A percentile compares a stretch with the other conserved stretches of the same genome.
These are phyloP conservation scores for Lenzites betulinus DNA, from an alignment of 768 basidiomycete species.

Conservation along the genomic window DNA sequence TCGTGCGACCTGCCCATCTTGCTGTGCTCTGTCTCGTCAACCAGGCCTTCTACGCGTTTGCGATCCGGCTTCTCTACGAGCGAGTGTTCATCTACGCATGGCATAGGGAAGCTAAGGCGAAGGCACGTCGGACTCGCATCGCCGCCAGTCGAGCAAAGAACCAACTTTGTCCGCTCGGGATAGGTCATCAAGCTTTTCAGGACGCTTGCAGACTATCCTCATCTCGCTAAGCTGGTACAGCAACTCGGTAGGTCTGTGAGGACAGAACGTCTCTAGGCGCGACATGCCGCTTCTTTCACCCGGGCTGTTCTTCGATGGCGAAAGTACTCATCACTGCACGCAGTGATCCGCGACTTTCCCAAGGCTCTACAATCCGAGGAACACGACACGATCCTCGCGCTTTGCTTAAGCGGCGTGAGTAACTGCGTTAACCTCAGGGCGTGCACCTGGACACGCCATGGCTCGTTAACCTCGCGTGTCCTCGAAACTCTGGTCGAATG, in stretches of 20 bases:
- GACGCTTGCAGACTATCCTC: conserved; percentile 55
- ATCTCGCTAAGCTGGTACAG: conserved; percentile 60
- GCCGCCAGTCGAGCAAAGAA: neutral
- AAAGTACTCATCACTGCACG: neutral
- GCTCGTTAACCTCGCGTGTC: conserved; percentile 63
- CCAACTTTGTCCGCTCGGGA: neutral
- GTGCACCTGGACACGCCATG: conserved; percentile 82
- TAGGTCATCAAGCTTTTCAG: conserved; percentile 65
- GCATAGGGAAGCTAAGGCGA: conserved; percentile 65
- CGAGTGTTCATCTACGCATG: conserved; percentile 66
- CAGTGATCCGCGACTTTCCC: conserved; percentile 78
- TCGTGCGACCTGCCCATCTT: conserved; percentile 56
- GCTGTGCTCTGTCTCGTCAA: conserved; percentile 57
- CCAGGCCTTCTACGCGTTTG: conserved; percentile 53
- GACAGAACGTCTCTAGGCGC: too few relatives aligned
- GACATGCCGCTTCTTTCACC: too few relatives aligned
- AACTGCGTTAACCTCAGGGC: conserved; percentile 63
- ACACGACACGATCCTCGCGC: conserved; percentile 38
- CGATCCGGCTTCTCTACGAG: conserved; percentile 55
- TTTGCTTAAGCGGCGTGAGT: conserved; percentile 51
- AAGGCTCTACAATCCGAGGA: conserved; percentile 42
- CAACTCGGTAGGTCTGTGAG: conserved; percentile 52
- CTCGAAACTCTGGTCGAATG: conserved; percentile 52
- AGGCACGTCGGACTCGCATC: conserved; percentile 39
- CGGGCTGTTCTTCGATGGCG: too few relatives aligned